Evolutionary conservation across 2,329 filamentous ascomycete genomes (phyloP).

Genomic region (Westerdykella sp.): DNA sequence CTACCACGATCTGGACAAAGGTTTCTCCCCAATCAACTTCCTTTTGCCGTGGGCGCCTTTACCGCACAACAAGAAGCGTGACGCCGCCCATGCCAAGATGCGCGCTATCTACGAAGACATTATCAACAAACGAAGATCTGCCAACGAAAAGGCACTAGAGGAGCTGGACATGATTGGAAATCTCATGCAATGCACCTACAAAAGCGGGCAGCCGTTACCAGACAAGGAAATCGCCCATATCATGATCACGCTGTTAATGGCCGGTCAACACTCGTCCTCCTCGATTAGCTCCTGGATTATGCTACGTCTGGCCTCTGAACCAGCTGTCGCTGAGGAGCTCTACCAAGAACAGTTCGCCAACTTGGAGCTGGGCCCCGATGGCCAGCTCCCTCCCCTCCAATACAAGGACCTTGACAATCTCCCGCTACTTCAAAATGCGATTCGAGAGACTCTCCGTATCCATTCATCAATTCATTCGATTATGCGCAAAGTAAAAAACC

Average conservation of each 20-base stretch:
- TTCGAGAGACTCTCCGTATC: conserved; percentile 81
- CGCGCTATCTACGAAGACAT: conserved; percentile 71
- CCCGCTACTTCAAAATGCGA: conserved; percentile 67
- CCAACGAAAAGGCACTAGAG: conserved; percentile 39
- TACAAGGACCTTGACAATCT: conserved; percentile 71
- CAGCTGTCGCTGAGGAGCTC: conserved; percentile 67
- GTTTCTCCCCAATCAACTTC: conserved; percentile 77
- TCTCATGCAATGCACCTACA: conserved; percentile 72
- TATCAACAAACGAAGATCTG: conserved; percentile 53
- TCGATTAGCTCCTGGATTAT: conserved; percentile 75
- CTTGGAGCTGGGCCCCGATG: conserved; percentile 46
- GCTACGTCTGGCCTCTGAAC: conserved; percentile 65
- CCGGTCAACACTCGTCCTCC: conserved; percentile 75
- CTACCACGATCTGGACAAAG: conserved; percentile 78
- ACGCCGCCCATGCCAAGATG: conserved; percentile 69
- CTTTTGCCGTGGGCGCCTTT: conserved; percentile 74
- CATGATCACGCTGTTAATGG: conserved; percentile 84
- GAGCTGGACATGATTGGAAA: conserved; percentile 70
- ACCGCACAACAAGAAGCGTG: conserved; percentile 70
- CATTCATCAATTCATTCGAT: conserved; percentile 87
- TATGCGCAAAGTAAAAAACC: conserved; percentile 75
- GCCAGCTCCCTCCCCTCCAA: conserved; percentile 62
- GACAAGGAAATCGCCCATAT: conserved; percentile 76
- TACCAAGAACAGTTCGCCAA: conserved; percentile 68
- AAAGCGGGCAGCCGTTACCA: conserved; percentile 63